Evolutionary conservation across 2,329 filamentous ascomycete genomes (phyloP).

Genomic region (Penicillium sp.): DNA sequence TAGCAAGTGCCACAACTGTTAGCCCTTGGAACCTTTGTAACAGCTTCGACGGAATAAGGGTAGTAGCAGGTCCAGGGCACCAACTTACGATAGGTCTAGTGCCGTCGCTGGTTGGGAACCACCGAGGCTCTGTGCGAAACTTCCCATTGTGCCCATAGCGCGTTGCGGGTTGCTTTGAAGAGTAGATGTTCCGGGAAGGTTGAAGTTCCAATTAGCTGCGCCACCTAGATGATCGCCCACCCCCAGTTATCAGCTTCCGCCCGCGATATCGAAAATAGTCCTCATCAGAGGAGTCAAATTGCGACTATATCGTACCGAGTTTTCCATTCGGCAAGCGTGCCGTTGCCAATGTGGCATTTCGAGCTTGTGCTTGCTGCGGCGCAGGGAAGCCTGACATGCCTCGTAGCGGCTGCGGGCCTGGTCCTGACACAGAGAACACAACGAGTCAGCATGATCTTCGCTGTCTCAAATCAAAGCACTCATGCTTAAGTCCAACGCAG

Average conservation of each 20-base stretch:
- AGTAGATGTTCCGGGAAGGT: conserved; percentile 54
- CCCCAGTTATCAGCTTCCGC: conserved; percentile 27
- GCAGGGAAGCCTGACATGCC: conserved; percentile 57
- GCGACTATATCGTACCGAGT: conserved; percentile 45
- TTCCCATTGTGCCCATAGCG: conserved; percentile 53
- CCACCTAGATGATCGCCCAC: conserved; percentile 42
- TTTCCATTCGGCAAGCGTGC: conserved; percentile 57
- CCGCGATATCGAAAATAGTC: conserved; percentile 4
- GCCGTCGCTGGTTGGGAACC: conserved; percentile 56
- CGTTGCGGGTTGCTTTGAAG: conserved; percentile 54
- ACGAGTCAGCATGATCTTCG: conserved; percentile 23
- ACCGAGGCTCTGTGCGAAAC: conserved; percentile 59
- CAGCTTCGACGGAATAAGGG: conserved; percentile 1
- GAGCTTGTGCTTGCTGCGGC: conserved; percentile 52
- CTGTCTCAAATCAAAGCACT: conserved; percentile 8
- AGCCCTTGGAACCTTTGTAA: conserved; percentile 6
- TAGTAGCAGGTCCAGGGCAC: not conserved
- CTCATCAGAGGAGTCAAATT: not conserved
- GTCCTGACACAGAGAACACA: conserved; percentile 38
- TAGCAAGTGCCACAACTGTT: conserved; percentile 31
- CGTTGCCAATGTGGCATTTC: conserved; percentile 50
- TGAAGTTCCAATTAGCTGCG: conserved; percentile 61
- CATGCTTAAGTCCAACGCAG: conserved; percentile 14
- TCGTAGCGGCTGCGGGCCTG: conserved; percentile 54
- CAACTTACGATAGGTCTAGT: conserved; percentile 59